A percentile compares a stretch with the other conserved stretches of the same genome.
phyloP scores from a whole-genome alignment of 345 rosid species.

The Arabis alpina region DNA sequence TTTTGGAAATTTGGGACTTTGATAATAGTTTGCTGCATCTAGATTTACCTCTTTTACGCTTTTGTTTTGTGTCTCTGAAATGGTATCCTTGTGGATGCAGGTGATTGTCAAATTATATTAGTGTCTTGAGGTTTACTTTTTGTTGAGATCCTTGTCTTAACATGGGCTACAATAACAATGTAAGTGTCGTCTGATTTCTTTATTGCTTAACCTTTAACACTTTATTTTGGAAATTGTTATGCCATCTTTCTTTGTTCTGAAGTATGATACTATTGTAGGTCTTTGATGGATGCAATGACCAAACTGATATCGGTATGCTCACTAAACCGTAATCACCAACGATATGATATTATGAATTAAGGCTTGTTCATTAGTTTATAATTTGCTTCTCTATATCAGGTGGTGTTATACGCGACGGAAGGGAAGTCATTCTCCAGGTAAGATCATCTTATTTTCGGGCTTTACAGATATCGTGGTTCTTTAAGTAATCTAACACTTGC shows the following conservation, averaged over 20 bases:
- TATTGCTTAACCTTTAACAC: neutral
- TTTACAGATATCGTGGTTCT: neutral
- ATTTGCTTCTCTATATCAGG: constrained; percentile 48
- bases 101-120: neutral
- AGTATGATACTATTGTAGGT: constrained; percentile 46
- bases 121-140: neutral
- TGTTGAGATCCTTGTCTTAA: constrained; percentile 26
- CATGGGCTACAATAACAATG: constrained; percentile 46
- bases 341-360: neutral
- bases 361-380: constrained; percentile 17
- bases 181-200: constrained; percentile 5
- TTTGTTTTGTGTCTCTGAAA: neutral
- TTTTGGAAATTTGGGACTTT: constrained; percentile 9
- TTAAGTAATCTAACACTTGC: constrained; percentile 2
- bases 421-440: constrained; percentile 86
- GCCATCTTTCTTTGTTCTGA: constrained; percentile 21
- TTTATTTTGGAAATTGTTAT: neutral
- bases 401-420: constrained; percentile 62
- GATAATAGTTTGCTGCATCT: neutral
- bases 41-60: too few relatives aligned
- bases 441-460: constrained; percentile 3
- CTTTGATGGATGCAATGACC: constrained; percentile 52
- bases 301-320: constrained; percentile 62
- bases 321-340: neutral
- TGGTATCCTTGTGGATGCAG: constrained; percentile 17